Base-by-base conservation (phyloP, 257 asterid species). In the Forsythia suspensa region DNA sequence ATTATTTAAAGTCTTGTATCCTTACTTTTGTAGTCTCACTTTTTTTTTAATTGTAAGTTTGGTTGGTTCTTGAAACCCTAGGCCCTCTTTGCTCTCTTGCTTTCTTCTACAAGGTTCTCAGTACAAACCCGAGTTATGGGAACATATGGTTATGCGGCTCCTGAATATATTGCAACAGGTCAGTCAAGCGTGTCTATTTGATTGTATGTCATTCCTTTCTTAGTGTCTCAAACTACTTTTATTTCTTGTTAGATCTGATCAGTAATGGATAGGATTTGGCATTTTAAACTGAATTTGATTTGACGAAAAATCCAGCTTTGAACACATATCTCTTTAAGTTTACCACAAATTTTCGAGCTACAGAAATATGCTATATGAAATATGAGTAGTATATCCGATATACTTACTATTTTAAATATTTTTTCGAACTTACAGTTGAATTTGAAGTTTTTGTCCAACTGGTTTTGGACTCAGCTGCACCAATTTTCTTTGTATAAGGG, bases 141-240 rank as follows among this genome's bases (percentile, higher is more conserved):
- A 11, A 87, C 91, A 15, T 8, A 75, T 55, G 91, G 89, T 72
- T 85, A 87, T 80, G 89, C 88, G 76, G 91, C 91, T 51, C 91
- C 91, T 41, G 91, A 87, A 79, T 87, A 87, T 71, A 42, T 87
- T 66, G 89, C 88, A 66, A 87, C 88, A 44, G 91, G 91, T 85
- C 70, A 74, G 77, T 7, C 29, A 0, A 3, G n/a, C n/a, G 12
- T 24, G 38, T 21, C 21, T 52, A 15, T 52, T 4, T 15, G 24
- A 52, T 52, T 52, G 24, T 52, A 52, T 13, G 21, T 59, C 20
- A 21, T 4, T 20, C 36, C 5, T 8, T 59, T 59, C 36, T 21
- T 8, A 21, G 37, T 1, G 4, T 6, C 13, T n/a, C 68, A 12
- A 59, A 59, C 4, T 8, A 20, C 15, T 8, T 59, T 20, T 6